Base-by-base conservation (phyloP, 2,329 filamentous ascomycete genomes). In the Lasiodiplodia theobromae region DNA sequence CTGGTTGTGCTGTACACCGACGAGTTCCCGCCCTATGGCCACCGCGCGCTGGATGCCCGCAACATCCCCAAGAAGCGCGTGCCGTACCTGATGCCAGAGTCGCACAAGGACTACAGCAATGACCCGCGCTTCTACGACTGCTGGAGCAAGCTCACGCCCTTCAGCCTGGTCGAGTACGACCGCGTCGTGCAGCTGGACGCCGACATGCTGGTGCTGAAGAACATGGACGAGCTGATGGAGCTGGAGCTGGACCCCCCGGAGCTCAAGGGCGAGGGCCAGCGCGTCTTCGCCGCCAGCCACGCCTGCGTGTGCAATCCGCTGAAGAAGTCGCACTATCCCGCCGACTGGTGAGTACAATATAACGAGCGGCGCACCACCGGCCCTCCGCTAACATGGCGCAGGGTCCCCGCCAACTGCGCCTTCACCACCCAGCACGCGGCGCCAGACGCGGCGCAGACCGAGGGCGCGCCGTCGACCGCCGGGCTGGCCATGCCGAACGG, bases 171-270 rank as follows among this genome's bases (percentile, higher is more conserved):
- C 21, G 89, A 94, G 77, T 97, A 94, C 81, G 85, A 90, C 31
- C 87, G 93, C 51, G 88, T 97, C 40, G 91, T 96, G 44, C 91
- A 93, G 81, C 85, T 97, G 67, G 94, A 97, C 81, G 91, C 90
- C 75, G 94, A 97, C 82, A 97, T 97, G 93, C 82, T 97, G 63
- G 89, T 93, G 8, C 80, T 90, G 72, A 85, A 85, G 74, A 96
- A 96, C 80, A 97, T 97, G 92, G 94, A 97, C 78, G 93, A 96
- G 82, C 83, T 97, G 72, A 96, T 97, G 92, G 88, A 92, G n/a
- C 74, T 97, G 62, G 82, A 87, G 70, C 86, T 96, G 56, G 92
- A 95, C 78, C 76, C 82, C 23, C 82, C 87, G 0, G 82, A 81
- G 52, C 69, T 84, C 69, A 82, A 74, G 1, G 88, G 85, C 12